phyloP scores from a whole-genome alignment of 495 filamentous ascomycete genomes.

The Terfezia claveryi region DNA sequence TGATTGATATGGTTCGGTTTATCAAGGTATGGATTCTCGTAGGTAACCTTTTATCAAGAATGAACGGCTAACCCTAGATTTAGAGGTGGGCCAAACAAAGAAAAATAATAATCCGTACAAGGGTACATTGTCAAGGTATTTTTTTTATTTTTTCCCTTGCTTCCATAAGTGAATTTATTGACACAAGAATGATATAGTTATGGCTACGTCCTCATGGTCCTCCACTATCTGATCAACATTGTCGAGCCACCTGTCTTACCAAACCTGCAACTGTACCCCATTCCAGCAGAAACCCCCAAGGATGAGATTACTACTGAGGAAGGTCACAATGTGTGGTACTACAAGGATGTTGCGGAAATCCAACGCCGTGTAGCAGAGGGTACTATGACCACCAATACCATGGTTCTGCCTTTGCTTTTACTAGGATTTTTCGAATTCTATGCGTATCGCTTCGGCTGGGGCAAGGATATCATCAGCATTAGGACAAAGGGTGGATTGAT shows the following conservation, averaged over 20 bases:
- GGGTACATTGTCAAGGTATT: conserved; percentile 43
- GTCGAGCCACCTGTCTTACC: conserved; percentile 54
- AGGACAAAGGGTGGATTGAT: conserved; percentile 45
- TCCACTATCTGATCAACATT: conserved; percentile 71
- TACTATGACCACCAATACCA: conserved; percentile 4
- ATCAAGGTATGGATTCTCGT: conserved; percentile 33
- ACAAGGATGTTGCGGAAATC: conserved; percentile 5
- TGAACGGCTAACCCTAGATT: no score
- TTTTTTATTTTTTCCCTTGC: neutral
- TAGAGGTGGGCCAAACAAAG: conserved; percentile 54
- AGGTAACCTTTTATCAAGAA: neutral
- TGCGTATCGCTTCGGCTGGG: conserved; percentile 50
- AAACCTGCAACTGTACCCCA: conserved; percentile 40
- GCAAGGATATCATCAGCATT: conserved; percentile 43
- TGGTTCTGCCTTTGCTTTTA: conserved; percentile 36
- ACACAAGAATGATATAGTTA: conserved; percentile 25
- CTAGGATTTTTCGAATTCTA: conserved; percentile 69
- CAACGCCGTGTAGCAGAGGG: neutral
- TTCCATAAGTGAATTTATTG: neutral
- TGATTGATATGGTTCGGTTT: conserved; percentile 54
- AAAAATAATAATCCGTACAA: conserved; percentile 57
- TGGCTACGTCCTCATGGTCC: conserved; percentile 76
- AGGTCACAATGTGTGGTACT: conserved; percentile 10
- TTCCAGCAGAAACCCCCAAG: conserved; percentile 6
- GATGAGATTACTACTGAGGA: conserved; percentile 9